Percentiles rank a stretch among this genome's conserved stretches.
Conservation (phyloP, 805 yeast genomes). For the Saccharomycopsis malanga region DNA sequence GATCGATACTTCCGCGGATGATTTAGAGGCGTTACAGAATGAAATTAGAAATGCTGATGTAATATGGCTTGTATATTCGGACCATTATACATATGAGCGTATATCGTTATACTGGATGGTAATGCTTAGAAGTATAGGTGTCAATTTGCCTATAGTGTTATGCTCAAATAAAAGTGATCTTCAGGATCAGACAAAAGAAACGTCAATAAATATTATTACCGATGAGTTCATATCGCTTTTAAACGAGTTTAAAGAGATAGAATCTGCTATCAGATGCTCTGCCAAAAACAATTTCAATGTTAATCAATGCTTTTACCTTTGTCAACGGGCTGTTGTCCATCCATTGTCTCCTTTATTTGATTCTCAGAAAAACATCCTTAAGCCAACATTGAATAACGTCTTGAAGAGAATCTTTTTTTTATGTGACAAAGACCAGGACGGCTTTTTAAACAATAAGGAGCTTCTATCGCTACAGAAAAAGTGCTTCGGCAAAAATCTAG, state of each 20-base stretch:
- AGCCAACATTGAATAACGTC: slow-evolving; percentile 71
- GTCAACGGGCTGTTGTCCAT: slow-evolving; percentile 88
- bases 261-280: slow-evolving; percentile 82
- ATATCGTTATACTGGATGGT: slow-evolving; percentile 93
- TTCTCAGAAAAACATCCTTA: slow-evolving; percentile 77
- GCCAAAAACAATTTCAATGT: slow-evolving; percentile 81
- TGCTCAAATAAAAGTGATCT: slow-evolving; percentile 77
- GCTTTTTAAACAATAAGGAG: slow-evolving; percentile 64
- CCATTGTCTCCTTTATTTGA: slow-evolving; percentile 92
- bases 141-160: slow-evolving; percentile 85
- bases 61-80: slow-evolving; percentile 90
- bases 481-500: slow-evolving; percentile 57
- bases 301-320: slow-evolving; percentile 84
- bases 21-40: slow-evolving; percentile 49
- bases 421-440: slow-evolving; percentile 89
- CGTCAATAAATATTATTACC: slow-evolving; percentile 30
- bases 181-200: slow-evolving; percentile 8
- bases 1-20: slow-evolving; percentile 74
- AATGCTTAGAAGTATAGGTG: slow-evolving; percentile 84
- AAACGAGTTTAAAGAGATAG: slow-evolving; percentile 90
- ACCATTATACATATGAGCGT: slow-evolving; percentile 90
- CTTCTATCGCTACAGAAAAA: slow-evolving; percentile 60
- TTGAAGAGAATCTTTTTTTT: slow-evolving; percentile 74
- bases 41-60: slow-evolving; percentile 85
- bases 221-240: slow-evolving; percentile 84